Base-by-base conservation (phyloP, 768 basidiomycete genomes). In the Podaxis mareebaensis region DNA sequence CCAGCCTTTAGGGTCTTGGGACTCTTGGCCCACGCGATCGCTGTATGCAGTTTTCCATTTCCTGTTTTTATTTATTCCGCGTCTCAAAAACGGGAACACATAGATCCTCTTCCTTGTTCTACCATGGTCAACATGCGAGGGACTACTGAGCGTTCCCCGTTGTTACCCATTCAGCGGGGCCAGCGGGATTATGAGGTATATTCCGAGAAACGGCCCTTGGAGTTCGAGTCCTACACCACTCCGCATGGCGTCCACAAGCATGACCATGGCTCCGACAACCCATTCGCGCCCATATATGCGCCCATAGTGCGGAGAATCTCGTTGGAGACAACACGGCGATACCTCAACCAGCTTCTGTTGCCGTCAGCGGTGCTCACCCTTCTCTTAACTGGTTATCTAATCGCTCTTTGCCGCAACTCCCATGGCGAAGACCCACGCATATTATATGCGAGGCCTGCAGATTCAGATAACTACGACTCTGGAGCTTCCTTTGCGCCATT, bases 401-500 rank as follows among this genome's bases (percentile, higher is more conserved):
- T 60, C 11, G 33, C 38, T 24, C 39, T 17, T 28, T 24, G 49
- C 44, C 49, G 51, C 17, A n/a, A 24, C 10, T 7, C 20, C 30
- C 13, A 11, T 15, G 36, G 15, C 13, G 15, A 52, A 13, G 13
- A 22, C 17, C 13, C 38, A 13, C 22, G 12, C 10, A 20, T 24
- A 12, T 24, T 28, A 15, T 42, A 3, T 13, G 6, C 7, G 12
- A 11, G 22, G 7, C 44, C 44, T 15, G 40, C 20, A n/a, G 61
- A 57, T 30, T 46, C 53, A 15, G 53, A 57, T 22, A 30, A 56
- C 44, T 56, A 56, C 30, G 55, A 63, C 42, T 44, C 44, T 1
- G 61, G 61, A 13, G 61, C 54, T 11, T 33, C 61, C 22, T 63
- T 63, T 38, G 56, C 56, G 20, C 64, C 67, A 2, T 20, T 53